Conservation (phyloP, 345 rosid species). For the Gossypium mustelinum region DNA sequence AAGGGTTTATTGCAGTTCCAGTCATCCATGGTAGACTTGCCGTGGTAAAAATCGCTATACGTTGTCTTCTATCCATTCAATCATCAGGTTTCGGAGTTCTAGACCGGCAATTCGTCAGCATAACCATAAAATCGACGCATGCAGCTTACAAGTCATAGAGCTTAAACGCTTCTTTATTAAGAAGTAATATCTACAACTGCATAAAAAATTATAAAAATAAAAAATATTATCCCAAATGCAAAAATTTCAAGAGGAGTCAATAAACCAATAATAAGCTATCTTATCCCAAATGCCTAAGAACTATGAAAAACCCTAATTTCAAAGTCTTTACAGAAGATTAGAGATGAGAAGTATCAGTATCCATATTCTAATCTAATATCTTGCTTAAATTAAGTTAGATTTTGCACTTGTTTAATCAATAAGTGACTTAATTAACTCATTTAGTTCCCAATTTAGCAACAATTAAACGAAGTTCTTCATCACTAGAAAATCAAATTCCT, state of each 20-base stretch:
- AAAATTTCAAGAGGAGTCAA: background rate
- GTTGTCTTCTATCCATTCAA: conserved; percentile 56
- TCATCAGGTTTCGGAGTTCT: conserved; percentile 18
- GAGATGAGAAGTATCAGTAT: background rate
- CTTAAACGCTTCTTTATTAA: background rate
- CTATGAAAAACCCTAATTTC: background rate
- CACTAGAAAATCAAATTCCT: no score
- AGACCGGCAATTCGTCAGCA: background rate
- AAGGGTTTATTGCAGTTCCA: conserved; percentile 93
- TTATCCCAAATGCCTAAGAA: background rate
- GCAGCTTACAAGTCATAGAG: background rate
- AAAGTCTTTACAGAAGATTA: background rate
- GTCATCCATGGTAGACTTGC: conserved; percentile 98
- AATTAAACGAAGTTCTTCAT: background rate
- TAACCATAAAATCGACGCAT: background rate
- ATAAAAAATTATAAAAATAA: background rate
- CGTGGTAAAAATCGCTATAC: conserved; percentile 79
- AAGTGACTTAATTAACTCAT: background rate
- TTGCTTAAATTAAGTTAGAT: background rate
- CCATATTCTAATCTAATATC: background rate
- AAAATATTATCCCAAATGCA: background rate
- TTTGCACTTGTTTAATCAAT: background rate
- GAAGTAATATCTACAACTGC: background rate
- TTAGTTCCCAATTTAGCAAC: background rate
- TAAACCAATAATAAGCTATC: background rate